phyloP scores from a whole-genome alignment of 2,329 filamentous ascomycete species.

The Beauveria varroae region DNA sequence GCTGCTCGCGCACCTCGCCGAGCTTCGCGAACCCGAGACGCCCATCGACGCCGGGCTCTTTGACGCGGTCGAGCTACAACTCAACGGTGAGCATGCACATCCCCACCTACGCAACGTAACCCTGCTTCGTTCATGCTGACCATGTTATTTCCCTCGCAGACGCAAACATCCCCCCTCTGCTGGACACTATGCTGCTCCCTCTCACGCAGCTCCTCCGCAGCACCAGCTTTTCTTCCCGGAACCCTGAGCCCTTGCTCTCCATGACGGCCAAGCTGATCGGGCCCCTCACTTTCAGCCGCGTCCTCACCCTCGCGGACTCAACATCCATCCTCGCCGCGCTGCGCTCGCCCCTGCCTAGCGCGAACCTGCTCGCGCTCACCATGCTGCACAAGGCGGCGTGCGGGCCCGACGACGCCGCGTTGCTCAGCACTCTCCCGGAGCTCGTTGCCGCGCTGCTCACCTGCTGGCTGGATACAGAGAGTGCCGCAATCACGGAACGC shows the following conservation, averaged over 20 bases:
- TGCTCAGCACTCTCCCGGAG: conserved; percentile 41
- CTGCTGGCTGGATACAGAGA: conserved; percentile 29
- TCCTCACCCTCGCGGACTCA: conserved; percentile 44
- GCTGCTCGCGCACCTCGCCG: conserved; percentile 45
- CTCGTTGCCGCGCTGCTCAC: conserved; percentile 41
- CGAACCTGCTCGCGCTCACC: conserved; percentile 49
- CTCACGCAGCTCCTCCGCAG: conserved; percentile 45
- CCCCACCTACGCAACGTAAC: too few relatives aligned
- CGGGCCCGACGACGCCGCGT: conserved; percentile 39
- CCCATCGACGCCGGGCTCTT: conserved; percentile 43
- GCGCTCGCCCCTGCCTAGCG: conserved; percentile 44
- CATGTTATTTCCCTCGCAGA: conserved; percentile 25
- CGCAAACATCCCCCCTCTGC: conserved; percentile 42
- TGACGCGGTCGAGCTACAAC: conserved; percentile 51
- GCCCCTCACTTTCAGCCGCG: conserved; percentile 43
- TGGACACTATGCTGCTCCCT: conserved; percentile 45
- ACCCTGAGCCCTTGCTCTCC: conserved; percentile 43
- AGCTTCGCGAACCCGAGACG: conserved; percentile 37
- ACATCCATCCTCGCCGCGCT: conserved; percentile 45
- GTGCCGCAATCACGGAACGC: conserved; percentile 31
- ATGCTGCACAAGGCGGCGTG: conserved; percentile 48
- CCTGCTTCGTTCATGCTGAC: background rate
- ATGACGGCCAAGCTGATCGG: conserved; percentile 49
- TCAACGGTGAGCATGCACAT: conserved; percentile 36
- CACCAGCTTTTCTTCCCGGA: conserved; percentile 39